Conservation (phyloP, 1,284 basidiomycete genomes). For the Cryptococcus sp. region DNA sequence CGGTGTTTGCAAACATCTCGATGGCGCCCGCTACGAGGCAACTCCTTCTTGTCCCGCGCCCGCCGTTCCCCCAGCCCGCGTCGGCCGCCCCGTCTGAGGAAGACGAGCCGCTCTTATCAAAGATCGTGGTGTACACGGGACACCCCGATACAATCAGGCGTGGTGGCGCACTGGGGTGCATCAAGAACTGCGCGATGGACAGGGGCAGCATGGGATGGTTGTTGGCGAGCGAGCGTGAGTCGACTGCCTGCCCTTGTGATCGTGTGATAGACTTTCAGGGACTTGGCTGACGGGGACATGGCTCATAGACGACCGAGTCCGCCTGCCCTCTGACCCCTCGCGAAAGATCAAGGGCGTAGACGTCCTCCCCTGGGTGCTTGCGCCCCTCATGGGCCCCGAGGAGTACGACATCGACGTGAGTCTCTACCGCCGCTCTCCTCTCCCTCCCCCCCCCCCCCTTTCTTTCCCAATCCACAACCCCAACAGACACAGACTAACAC, state of each 20-base stretch:
- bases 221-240: slow-evolving; percentile 43
- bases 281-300: not conserved
- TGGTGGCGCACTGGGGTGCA: slow-evolving; percentile 75
- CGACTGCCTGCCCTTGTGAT: not conserved
- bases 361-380: slow-evolving; percentile 73
- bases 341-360: slow-evolving; percentile 70
- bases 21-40: slow-evolving; percentile 51
- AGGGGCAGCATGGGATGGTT: slow-evolving; percentile 45
- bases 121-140: slow-evolving; percentile 81
- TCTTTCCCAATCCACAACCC: not conserved
- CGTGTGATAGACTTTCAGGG: too few relatives aligned
- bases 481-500: slow-evolving; percentile 12
- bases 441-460: too few relatives aligned
- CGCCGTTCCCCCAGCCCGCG: slow-evolving; percentile 44
- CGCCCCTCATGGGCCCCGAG: slow-evolving; percentile 90
- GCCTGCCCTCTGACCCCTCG: slow-evolving; percentile 41
- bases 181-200: slow-evolving; percentile 60
- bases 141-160: slow-evolving; percentile 78
- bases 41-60: slow-evolving; percentile 42
- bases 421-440: not conserved
- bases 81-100: slow-evolving; percentile 27
- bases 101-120: slow-evolving; percentile 73
- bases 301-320: slow-evolving; percentile 41
- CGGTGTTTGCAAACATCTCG: slow-evolving; percentile 85
- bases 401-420: slow-evolving; percentile 83